These are phyloP conservation scores for Detonula confervacea DNA, from an alignment of 352 stramenopile species.

Conservation along the genomic window DNA sequence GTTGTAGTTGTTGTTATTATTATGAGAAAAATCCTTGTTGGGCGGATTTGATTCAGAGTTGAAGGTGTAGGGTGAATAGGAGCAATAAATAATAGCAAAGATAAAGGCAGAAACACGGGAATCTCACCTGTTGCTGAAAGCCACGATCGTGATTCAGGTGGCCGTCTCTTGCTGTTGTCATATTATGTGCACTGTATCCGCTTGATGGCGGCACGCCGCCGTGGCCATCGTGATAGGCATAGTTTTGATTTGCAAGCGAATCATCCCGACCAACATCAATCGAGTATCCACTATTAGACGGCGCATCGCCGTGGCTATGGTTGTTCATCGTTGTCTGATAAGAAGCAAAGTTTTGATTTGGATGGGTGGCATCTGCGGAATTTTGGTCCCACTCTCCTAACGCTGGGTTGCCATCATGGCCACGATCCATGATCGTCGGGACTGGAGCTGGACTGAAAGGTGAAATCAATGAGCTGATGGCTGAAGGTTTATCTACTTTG, in stretches of 20 bases:
- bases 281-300: background rate
- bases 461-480: no score
- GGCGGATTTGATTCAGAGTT: background rate
- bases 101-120: background rate
- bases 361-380: background rate
- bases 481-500: no score
- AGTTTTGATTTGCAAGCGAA: background rate
- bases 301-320: background rate
- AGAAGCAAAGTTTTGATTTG: slow-evolving; percentile 6
- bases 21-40: background rate
- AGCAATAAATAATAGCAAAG: background rate
- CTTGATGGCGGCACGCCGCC: no score
- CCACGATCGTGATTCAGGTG: background rate
- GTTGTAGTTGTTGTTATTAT: background rate
- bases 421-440: no score
- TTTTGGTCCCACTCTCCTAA: background rate
- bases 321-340: background rate
- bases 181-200: background rate
- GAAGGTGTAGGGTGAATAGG: background rate
- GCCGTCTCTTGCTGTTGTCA: background rate
- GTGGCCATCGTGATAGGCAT: background rate
- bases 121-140: slow-evolving; percentile 1
- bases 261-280: no score
- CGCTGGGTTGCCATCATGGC: no score
- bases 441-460: no score